Evolutionary conservation across 2,329 filamentous ascomycete genomes (phyloP).

Genomic region (Tolypocladium pustulatum): DNA sequence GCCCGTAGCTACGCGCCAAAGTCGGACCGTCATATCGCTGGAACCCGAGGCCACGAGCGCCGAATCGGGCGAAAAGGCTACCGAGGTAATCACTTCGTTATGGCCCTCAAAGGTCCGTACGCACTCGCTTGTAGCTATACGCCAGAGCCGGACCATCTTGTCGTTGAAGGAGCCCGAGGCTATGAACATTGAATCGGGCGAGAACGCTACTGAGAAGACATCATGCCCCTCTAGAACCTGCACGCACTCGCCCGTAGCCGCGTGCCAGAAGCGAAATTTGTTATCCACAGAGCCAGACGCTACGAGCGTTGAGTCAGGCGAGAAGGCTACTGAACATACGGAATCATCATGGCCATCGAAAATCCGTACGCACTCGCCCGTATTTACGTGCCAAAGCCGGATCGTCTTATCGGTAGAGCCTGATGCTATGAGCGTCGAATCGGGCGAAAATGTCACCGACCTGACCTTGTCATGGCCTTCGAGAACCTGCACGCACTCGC

Average conservation of each 20-base stretch:
- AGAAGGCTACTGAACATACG: not conserved
- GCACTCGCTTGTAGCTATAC: not conserved
- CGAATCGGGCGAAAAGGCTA: no score
- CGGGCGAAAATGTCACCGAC: not conserved
- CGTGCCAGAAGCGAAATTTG: not conserved
- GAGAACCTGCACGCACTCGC: not conserved
- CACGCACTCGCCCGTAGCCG: not conserved
- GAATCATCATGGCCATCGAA: not conserved
- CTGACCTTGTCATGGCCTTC: not conserved
- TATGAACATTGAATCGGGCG: not conserved
- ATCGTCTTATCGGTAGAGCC: not conserved
- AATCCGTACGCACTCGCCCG: not conserved
- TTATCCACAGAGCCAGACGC: not conserved
- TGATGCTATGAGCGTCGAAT: not conserved
- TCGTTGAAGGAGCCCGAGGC: not conserved
- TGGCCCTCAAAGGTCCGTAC: not conserved
- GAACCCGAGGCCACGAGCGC: slow-evolving; percentile 2
- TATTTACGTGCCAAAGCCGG: not conserved
- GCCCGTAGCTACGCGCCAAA: not conserved
- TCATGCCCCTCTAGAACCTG: not conserved
- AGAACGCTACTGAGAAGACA: not conserved
- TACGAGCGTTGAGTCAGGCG: not conserved
- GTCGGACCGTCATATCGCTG: not conserved
- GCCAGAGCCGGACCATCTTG: not conserved
- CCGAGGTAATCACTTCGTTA: not conserved